Evolutionary conservation across 2,329 filamentous ascomycete species (phyloP), one percentile per base, ranked within the genome.

Genomic region (Talaromyces marneffei): DNA sequence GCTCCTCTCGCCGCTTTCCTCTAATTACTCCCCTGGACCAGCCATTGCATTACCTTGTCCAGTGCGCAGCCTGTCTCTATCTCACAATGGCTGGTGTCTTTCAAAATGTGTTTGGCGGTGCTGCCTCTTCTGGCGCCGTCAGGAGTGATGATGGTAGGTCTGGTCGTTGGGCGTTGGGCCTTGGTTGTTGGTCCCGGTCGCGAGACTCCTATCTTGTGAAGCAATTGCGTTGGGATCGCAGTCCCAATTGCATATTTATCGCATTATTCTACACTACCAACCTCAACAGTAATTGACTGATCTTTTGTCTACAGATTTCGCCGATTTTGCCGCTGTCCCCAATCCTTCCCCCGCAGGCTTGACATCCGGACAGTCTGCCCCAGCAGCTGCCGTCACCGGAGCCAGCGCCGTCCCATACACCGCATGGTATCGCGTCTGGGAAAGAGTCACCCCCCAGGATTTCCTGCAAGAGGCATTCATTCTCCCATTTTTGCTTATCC

Each of bases 361-460:
- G 63, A 72, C 79, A 57, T 74, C 78, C 50, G 74, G 78, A 27
- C 68, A 77, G 44, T 71, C 73, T 64, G 64, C 68, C 14, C 60
- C 74, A 16, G 63, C 69, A 67, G 63, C 74, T 62, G 77, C 80
- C 60, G 70, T 77, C 44, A 75, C 77, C 54, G 81, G 83, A 63
- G 80, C 79, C 48, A 80, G 82, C 48, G 76, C 74, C 46, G 79
- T 81, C 27, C 89, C 90, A 14, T 97, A 89, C 76, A 96, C 92
- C 57, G 91, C 91, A 81, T 99, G 94, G 94, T 99, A 97, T 80
- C 91, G 92, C 61, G 82, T 97, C 64, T 94, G 96, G 83, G 92
- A 97, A 83, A 91, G 94, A 71, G 87, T 92, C 70, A 87, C 87
- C 27, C 79, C 88, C 63, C 83, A 82, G 71, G 94, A 99, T 75